Base-by-base conservation (phyloP, 345 rosid genomes). In the Rhizophora mangle region DNA sequence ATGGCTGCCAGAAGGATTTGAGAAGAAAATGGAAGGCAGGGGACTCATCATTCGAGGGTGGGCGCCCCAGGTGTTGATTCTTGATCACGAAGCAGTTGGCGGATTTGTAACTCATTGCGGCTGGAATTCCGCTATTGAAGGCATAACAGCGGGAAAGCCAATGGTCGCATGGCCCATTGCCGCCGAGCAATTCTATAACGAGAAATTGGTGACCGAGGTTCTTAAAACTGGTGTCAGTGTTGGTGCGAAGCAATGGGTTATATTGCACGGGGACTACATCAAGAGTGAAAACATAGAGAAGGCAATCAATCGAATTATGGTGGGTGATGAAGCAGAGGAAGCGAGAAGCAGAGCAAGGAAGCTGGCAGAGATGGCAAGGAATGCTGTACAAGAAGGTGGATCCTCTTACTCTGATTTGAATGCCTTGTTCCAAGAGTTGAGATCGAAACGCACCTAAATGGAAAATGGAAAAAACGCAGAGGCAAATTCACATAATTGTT, bases 41-140 rank as follows among this genome's bases (percentile, higher is more conserved):
- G 63, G 63, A 22, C 46, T 66, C 26, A 34, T 55, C 20, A 15
- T 68, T 24, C 62, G 34, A 4, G 71, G 71, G 13, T 57, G 71
- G 71, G 53, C 63, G 21, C 63, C 63, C 2, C 71, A 68, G 49
- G 53, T 57, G 6, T 26, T 55, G 54, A 57, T 68, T 7, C 71
- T 68, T 1, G 62, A 56, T 2, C 63, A 39, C 29, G 26, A 68
- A 27, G 71, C 63, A 7, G 31, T 56, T 4, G 63, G 71, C 13
- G 71, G 71, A 18, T 57, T 57, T 19, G 19, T 68, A 22, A 68
- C 63, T 22, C 63, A 68, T 15, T 57, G 71, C 32, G 71, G 71
- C 16, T 68, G 71, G 71, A 68, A 68, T 19, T 68, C 71, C 16
- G 39, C 54, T 8, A 31, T 68, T 30, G 63, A 68, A 57, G 63